Percentiles rank a stretch among this genome's conserved stretches.
These are phyloP conservation scores for Solanum bulbocastanum DNA, from an alignment of 257 asterid species.

Conservation along the genomic window DNA sequence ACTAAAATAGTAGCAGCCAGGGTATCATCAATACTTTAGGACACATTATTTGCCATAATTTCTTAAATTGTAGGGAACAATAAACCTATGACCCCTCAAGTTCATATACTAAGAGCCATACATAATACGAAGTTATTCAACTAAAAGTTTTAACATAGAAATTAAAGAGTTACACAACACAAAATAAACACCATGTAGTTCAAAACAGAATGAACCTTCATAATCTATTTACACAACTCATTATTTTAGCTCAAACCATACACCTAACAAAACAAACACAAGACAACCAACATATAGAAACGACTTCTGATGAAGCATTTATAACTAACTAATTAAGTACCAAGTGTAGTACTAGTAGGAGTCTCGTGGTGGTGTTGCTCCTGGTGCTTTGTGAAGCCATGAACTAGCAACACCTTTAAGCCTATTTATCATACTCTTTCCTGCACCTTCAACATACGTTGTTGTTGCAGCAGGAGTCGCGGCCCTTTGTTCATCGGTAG, in stretches of 20 bases:
- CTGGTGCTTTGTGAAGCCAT: constrained; percentile 40
- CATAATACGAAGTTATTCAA: not conserved
- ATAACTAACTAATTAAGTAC: not conserved
- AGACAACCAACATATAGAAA: not conserved
- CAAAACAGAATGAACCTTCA: not conserved
- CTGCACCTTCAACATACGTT: constrained; percentile 25
- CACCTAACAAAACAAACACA: not conserved
- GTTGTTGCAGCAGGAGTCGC: not conserved
- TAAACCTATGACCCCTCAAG: not conserved
- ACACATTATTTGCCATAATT: too few species aligned
- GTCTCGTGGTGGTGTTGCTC: not conserved
- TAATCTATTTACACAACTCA: not conserved
- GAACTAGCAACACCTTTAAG: constrained; percentile 38
- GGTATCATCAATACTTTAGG: too few species aligned
- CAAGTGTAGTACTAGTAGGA: not conserved
- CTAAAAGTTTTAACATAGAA: not conserved
- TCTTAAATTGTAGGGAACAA: too few species aligned
- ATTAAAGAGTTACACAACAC: not conserved
- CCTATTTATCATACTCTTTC: constrained; percentile 33
- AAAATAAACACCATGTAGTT: not conserved
- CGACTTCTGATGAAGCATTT: not conserved
- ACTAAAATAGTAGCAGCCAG: too few species aligned
- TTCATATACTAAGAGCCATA: not conserved
- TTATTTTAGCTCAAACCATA: not conserved
- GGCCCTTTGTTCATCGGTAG: constrained; percentile 1